Evolutionary conservation across 2,329 filamentous ascomycete species (phyloP).

Genomic region (Chalara sp.): DNA sequence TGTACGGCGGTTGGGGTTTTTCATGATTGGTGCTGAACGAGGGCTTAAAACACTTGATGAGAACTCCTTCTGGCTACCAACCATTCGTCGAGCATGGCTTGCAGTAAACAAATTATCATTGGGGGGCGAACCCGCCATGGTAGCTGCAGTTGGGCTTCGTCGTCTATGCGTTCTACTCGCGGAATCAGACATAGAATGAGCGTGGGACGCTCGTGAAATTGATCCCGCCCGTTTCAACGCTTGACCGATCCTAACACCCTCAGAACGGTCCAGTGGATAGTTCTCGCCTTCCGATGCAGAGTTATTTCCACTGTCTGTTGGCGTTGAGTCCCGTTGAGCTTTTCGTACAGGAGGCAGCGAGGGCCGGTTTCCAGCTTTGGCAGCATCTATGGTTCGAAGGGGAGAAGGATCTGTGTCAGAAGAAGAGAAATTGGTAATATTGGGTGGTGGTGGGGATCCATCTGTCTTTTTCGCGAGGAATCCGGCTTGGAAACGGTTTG

Average conservation of each 20-base stretch:
- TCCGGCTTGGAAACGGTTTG: constrained; percentile 78
- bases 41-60: constrained; percentile 55
- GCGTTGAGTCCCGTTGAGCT: constrained; percentile 20
- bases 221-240: constrained; percentile 25
- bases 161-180: constrained; percentile 18
- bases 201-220: constrained; percentile 18
- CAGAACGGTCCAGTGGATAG: constrained; percentile 18
- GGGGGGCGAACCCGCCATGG: constrained; percentile 43
- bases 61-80: constrained; percentile 51
- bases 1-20: constrained; percentile 28
- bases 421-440: constrained; percentile 52
- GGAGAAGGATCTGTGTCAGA: constrained; percentile 47
- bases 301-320: constrained; percentile 30
- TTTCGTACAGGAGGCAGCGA: constrained; percentile 31
- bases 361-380: constrained; percentile 40
- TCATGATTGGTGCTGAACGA: constrained; percentile 50
- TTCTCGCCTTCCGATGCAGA: constrained; percentile 27
- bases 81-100: constrained; percentile 60
- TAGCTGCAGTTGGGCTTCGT: constrained; percentile 37
- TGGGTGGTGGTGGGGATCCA: constrained; percentile 56
- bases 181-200: constrained; percentile 16
- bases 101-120: constrained; percentile 58
- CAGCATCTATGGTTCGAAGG: constrained; percentile 44
- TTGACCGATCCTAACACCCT: constrained; percentile 24
- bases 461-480: constrained; percentile 65